These are phyloP conservation scores for Auriscalpium vulgare DNA, from an alignment of 768 basidiomycete genomes.

Conservation along the genomic window DNA sequence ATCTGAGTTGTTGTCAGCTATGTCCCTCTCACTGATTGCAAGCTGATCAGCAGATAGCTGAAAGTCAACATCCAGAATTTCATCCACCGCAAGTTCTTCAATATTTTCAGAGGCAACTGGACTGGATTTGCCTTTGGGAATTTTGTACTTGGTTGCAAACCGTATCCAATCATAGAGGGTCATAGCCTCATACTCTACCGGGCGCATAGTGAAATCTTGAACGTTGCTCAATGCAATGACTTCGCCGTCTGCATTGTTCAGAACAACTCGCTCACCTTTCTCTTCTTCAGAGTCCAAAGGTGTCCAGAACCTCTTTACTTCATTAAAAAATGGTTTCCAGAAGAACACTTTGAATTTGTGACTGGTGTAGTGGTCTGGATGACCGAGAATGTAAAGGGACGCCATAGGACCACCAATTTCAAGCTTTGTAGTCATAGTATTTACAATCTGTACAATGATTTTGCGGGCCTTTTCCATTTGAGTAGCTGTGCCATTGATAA, in stretches of 20 bases:
- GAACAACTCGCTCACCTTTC: constrained; percentile 8
- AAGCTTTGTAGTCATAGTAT: constrained; percentile 25
- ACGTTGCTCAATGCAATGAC: constrained; percentile 18
- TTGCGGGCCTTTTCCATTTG: constrained; percentile 19
- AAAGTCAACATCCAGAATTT: not conserved
- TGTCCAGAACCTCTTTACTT: constrained; percentile 16
- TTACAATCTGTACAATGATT: constrained; percentile 30
- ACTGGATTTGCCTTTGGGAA: not conserved
- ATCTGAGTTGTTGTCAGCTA: no score
- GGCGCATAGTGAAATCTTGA: constrained; percentile 26
- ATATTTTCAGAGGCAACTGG: not conserved
- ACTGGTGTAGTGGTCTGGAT: constrained; percentile 33
- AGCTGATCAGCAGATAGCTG: no score
- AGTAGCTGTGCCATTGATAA: constrained; percentile 6
- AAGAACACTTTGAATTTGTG: constrained; percentile 26
- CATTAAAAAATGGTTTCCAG: constrained; percentile 26
- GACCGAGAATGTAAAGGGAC: constrained; percentile 25
- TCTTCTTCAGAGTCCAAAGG: not conserved
- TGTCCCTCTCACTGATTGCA: no score
- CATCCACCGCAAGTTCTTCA: not conserved
- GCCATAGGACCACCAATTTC: constrained; percentile 33
- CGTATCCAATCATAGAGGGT: constrained; percentile 24
- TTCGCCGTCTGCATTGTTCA: constrained; percentile 8
- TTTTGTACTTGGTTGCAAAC: not conserved
- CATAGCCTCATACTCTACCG: constrained; percentile 12